Conservation (phyloP, 2,329 filamentous ascomycete genomes). For the Emergomyces orientalis region DNA sequence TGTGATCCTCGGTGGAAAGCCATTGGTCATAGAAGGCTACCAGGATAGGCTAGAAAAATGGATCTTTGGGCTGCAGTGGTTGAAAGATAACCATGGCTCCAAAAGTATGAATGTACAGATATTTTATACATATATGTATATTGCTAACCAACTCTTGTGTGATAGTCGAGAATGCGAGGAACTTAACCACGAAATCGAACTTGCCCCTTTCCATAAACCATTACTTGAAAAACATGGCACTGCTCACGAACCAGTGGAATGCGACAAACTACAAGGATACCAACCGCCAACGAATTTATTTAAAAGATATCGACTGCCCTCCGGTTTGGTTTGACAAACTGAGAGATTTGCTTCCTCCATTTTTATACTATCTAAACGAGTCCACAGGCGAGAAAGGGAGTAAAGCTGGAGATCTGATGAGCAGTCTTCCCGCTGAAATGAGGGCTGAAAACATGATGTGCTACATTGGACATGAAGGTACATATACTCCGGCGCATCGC, state of each 20-base stretch:
- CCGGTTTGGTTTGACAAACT: constrained; percentile 74
- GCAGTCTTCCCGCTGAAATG: constrained; percentile 75
- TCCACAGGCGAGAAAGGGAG: constrained; percentile 54
- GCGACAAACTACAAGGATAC: constrained; percentile 67
- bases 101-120: constrained; percentile 49
- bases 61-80: constrained; percentile 73
- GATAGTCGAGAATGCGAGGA: constrained; percentile 72
- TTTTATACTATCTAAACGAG: constrained; percentile 85
- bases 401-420: constrained; percentile 82
- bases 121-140: not conserved
- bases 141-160: constrained; percentile 2
- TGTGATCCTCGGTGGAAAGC: constrained; percentile 76
- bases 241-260: constrained; percentile 74
- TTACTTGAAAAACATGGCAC: constrained; percentile 79
- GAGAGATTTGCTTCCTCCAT: constrained; percentile 65
- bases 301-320: constrained; percentile 96
- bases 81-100: constrained; percentile 66
- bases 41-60: constrained; percentile 62
- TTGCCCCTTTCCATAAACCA: constrained; percentile 81
- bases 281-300: constrained; percentile 73
- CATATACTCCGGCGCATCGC: constrained; percentile 86
- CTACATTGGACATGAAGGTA: constrained; percentile 95
- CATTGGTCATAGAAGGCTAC: constrained; percentile 85
- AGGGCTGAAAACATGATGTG: constrained; percentile 96
- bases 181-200: constrained; percentile 62